Conservation (phyloP, 176 grass and related monocot species). For the Tuctoria greenei region DNA sequence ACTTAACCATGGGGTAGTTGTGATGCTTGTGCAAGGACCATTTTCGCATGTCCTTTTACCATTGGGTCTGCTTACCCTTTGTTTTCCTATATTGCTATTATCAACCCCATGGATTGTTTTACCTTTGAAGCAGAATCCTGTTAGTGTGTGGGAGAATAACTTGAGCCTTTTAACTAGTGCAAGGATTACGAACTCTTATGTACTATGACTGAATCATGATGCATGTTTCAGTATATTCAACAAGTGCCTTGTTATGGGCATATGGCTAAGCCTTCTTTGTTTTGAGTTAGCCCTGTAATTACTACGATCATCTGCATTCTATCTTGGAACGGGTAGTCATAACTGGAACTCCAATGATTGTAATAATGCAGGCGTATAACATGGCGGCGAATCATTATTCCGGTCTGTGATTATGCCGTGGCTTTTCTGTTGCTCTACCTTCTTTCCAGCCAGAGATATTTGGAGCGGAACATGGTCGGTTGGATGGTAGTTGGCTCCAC, state of each 20-base stretch:
- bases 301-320: background rate
- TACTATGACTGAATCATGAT: constrained; percentile 41
- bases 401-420: too few species aligned
- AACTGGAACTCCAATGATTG: constrained; percentile 19
- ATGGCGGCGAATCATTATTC: too few species aligned
- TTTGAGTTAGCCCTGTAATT: constrained; percentile 14
- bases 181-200: constrained; percentile 40
- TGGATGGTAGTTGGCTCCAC: too few species aligned
- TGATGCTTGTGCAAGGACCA: constrained; percentile 60
- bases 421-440: too few species aligned
- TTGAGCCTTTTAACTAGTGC: constrained; percentile 46
- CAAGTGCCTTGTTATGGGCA: constrained; percentile 11
- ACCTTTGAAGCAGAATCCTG: constrained; percentile 48
- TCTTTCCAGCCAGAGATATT: too few species aligned
- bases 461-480: too few species aligned
- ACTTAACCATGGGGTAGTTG: constrained; percentile 38
- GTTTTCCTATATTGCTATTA: constrained; percentile 45
- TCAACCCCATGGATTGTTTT: constrained; percentile 40
- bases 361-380: constrained; percentile 1
- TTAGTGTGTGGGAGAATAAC: constrained; percentile 38
- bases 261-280: background rate
- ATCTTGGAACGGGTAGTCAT: background rate
- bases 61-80: constrained; percentile 47
- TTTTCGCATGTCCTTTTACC: constrained; percentile 50
- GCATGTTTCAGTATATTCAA: constrained; percentile 31